Evolutionary conservation across 257 asterid species (phyloP).

Genomic region (Echites panduratus): DNA sequence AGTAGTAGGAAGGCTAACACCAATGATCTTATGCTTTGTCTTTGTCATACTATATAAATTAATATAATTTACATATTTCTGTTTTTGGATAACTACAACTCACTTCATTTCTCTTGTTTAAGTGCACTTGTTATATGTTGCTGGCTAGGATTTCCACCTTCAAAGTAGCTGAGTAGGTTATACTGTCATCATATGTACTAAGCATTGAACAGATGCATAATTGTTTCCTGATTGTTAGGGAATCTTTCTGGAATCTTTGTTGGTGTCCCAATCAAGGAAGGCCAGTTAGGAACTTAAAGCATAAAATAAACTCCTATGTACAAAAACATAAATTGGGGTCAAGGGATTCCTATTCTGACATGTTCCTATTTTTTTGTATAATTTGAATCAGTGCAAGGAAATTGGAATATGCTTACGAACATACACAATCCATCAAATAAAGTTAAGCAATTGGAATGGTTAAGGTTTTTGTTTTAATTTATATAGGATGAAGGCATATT

Average conservation of each 20-base stretch:
- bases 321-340: neutral
- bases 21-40: neutral
- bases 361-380: neutral
- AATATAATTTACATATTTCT: neutral
- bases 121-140: constrained; percentile 29
- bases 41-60: neutral
- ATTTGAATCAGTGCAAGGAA: neutral
- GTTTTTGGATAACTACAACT: constrained; percentile 3
- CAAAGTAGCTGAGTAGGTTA: neutral
- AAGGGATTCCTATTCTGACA: neutral
- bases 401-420: neutral
- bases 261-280: neutral
- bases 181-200: too few species aligned
- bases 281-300: neutral
- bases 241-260: neutral
- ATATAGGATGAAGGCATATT: too few species aligned
- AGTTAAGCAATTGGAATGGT: too few species aligned
- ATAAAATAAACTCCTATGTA: neutral
- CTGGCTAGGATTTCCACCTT: neutral
- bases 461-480: too few species aligned
- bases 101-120: constrained; percentile 19
- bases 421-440: neutral
- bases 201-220: neutral
- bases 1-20: neutral
- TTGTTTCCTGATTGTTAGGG: neutral